Conservation (phyloP, 345 rosid genomes). For the Lenwebbia sp. region DNA sequence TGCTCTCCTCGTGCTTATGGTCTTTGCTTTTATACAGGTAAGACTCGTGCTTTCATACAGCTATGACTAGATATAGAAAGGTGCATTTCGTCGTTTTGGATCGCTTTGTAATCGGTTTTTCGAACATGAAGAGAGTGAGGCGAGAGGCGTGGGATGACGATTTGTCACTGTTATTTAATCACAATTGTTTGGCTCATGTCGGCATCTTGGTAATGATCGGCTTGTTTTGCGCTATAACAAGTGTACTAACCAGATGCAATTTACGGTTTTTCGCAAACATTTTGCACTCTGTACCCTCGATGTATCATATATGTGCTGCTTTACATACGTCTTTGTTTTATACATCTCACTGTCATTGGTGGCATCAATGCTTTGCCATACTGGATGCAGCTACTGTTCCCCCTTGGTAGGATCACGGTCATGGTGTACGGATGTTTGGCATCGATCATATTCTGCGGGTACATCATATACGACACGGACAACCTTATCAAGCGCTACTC, state of each 20-base stretch:
- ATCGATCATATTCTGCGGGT: constrained; percentile 26
- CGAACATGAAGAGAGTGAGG: neutral
- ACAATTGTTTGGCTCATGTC: neutral
- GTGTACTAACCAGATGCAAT: neutral
- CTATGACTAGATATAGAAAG: neutral
- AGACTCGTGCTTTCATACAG: constrained; percentile 14
- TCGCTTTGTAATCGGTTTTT: neutral
- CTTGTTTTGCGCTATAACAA: neutral
- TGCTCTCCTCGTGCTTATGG: constrained; percentile 19
- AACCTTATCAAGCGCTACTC: constrained; percentile 76
- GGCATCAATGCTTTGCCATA: neutral
- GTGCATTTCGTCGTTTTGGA: neutral
- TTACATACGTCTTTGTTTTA: neutral
- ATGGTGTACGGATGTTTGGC: constrained; percentile 36
- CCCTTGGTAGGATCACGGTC: constrained; percentile 21
- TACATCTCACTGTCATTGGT: neutral
- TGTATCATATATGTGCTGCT: neutral
- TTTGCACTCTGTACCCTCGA: neutral
- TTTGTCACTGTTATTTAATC: neutral
- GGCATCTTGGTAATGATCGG: neutral
- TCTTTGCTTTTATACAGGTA: constrained; percentile 61
- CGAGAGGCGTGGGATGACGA: neutral
- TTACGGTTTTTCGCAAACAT: neutral
- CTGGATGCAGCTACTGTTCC: constrained; percentile 28
- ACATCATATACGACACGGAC: constrained; percentile 57